A percentile compares a stretch with the other conserved stretches of the same genome.
Evolutionary conservation across 2,329 filamentous ascomycete genomes (phyloP).

Genomic region (Xylariaceae sp.): DNA sequence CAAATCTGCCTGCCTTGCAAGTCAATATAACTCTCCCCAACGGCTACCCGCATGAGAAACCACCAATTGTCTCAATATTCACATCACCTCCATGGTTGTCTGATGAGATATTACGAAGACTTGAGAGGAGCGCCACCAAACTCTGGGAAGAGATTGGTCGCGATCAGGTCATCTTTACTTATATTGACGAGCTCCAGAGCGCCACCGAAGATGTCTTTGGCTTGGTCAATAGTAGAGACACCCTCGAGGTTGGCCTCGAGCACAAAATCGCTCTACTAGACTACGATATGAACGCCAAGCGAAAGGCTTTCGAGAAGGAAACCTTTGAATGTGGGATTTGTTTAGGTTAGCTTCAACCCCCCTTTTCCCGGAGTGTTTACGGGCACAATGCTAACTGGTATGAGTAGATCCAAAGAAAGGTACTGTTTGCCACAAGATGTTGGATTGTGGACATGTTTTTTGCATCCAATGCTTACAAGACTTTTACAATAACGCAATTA

Average conservation of each 20-base stretch:
- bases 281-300: conserved; percentile 76
- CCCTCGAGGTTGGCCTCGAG: conserved; percentile 58
- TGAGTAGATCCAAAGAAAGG: conserved; percentile 85
- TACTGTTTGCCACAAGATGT: conserved; percentile 76
- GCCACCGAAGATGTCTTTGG: conserved; percentile 66
- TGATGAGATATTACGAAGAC: conserved; percentile 49
- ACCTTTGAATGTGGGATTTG: conserved; percentile 91
- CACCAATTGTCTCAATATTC: conserved; percentile 58
- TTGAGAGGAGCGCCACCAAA: conserved; percentile 56
- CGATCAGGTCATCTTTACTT: conserved; percentile 65
- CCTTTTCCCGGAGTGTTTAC: neutral
- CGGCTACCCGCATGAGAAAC: conserved; percentile 60
- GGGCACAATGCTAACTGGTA: conserved; percentile 27
- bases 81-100: conserved; percentile 65
- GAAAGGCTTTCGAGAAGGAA: conserved; percentile 77
- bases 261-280: conserved; percentile 76
- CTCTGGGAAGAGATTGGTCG: conserved; percentile 69
- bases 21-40: conserved; percentile 61
- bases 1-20: conserved; percentile 63
- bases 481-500: conserved; percentile 88
- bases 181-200: conserved; percentile 68
- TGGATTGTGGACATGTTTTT: conserved; percentile 89
- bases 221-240: conserved; percentile 54
- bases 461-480: conserved; percentile 86
- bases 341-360: conserved; percentile 56